Base-by-base conservation (phyloP, 495 filamentous ascomycete species). In the Podospora pseudoanserina region DNA sequence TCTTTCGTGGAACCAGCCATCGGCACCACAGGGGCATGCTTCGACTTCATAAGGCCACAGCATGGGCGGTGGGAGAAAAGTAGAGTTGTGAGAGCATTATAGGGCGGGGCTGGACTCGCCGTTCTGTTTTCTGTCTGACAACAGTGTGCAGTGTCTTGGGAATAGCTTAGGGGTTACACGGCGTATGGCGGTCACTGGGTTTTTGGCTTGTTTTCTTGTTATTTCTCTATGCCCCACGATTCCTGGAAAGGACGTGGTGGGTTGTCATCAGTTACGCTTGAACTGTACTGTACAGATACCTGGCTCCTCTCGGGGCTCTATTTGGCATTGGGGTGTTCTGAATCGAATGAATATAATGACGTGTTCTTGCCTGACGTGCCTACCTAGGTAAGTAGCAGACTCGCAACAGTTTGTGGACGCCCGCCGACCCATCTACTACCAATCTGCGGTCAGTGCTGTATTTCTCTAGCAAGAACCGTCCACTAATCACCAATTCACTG, bases 1-100 rank as follows among this genome's bases (percentile, higher is more conserved):
- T 78, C 85, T 99, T 54, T 92, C 91, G 9, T 99, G 96, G 96
- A 97, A 98, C 80, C 94, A 93, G 75, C 92, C 95, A 26, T 87
- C 90, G 49, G 86, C 86, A 81, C 56, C 85, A 84, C 70, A 68
- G 54, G 62, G 66, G 2, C 67, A 70, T 30, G 64, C 67, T 16
- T 54, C 68, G 26, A n/a, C 68, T 44, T 70, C 65, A 68, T 72
- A 69, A 67, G 62, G 20, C 19, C n/a, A 5, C 34, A 57, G 5
- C 39, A 63, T 23, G 26, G 20, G 6, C 4, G 39, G 39, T 16
- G 39, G 39, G 60, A 9, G 49, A 62, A 13, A 7, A 28, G 3
- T 13, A 44, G 55, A 44, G 26, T 19, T 57, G 2, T 3, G 20
- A n/a, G 30, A 54, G 23, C 30, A 49, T 67, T 15, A 49, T 63